These are phyloP conservation scores for Rhodotorula sp. DNA, from an alignment of 1,284 basidiomycete species.

Conservation along the genomic window DNA sequence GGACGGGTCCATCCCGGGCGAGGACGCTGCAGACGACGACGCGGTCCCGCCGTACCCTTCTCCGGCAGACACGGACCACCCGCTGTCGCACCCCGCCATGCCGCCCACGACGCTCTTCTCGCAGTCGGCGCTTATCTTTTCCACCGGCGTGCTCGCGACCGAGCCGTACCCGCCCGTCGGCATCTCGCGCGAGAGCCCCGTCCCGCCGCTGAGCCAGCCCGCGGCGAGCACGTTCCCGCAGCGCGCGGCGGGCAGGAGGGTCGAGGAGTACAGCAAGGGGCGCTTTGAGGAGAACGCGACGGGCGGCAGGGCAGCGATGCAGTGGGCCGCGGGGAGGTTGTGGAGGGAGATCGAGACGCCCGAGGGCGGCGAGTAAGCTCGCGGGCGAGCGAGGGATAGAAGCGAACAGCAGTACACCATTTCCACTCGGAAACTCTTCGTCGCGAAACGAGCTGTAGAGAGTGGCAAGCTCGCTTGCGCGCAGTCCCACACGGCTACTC, in stretches of 20 bases:
- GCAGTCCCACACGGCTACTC: neutral
- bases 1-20: neutral
- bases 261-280: conserved; percentile 35
- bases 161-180: conserved; percentile 32
- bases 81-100: conserved; percentile 31
- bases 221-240: conserved; percentile 28
- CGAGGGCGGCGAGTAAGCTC: conserved; percentile 9
- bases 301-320: conserved; percentile 36
- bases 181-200: conserved; percentile 18
- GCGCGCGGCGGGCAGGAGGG: conserved; percentile 29
- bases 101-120: conserved; percentile 40
- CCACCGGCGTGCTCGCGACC: conserved; percentile 34
- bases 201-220: conserved; percentile 27
- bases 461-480: too few relatives aligned
- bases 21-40: neutral
- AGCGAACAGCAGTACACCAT: neutral
- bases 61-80: conserved; percentile 13
- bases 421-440: too few relatives aligned
- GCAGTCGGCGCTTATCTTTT: conserved; percentile 42
- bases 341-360: conserved; percentile 27
- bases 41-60: conserved; percentile 6
- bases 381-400: neutral
- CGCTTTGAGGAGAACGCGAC: conserved; percentile 41
- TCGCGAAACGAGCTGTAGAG: too few relatives aligned
- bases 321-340: conserved; percentile 28